Evolutionary conservation across 2,329 filamentous ascomycete genomes (phyloP), one percentile per base, ranked within the genome.

Genomic region (Fonsecaea nubica): DNA sequence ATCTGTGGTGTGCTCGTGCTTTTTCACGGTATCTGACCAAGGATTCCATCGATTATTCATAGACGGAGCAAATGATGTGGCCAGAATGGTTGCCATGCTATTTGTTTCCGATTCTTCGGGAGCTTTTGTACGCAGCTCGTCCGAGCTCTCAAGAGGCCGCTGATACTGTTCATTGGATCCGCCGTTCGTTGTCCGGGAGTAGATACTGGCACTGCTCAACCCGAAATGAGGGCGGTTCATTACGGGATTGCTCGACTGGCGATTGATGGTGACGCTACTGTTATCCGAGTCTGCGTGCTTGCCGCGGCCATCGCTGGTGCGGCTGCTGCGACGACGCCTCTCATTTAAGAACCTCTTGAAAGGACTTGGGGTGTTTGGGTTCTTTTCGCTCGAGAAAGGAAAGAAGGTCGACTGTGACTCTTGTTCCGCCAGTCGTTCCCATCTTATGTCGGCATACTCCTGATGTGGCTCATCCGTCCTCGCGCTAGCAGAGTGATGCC

Each of bases 181-280:
- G 35, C 76, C 79, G 63, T 77, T 75, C 10, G 77, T 78, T 9
- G 77, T 77, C 62, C 78, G 75, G 15, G 80, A 82, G 72, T 82
- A 82, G 8, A 81, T 65, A 63, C 80, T 82, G 4, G 79, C 77
- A 40, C 79, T 79, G 63, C 71, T 64, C 68, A 71, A 21, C 56
- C 67, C 62, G 57, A 61, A 69, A 18, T 61, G 63, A 30, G 57
- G 40, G n/a, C 62, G 56, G 38, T 42, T 33, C 36, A 68, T 33
- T 30, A 63, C 48, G 7, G 54, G 32, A 64, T 54, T 45, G 15
- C 40, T 65, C 13, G 58, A 35, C 5, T 64, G 58, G 45, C 38
- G 54, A 59, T 61, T 61, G 59, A 59, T 35, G 30, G 64, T 36
- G 13, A 64, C 58, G 40, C 60, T 68, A 13, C 18, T 35, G 30